Conservation (phyloP, 106 monocot genomes). For the Cymbidium sinense region DNA sequence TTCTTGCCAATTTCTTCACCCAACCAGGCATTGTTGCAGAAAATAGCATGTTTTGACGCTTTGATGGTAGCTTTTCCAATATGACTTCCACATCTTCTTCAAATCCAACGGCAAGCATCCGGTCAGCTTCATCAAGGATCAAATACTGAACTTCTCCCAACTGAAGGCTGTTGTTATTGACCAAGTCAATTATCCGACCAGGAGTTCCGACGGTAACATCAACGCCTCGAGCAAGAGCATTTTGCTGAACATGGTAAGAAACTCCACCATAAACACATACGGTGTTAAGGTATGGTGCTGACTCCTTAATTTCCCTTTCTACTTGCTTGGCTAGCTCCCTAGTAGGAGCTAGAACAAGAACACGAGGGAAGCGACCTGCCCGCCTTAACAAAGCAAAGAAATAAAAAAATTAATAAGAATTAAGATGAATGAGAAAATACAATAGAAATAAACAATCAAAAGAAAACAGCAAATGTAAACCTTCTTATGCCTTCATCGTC, state of each 20-base stretch:
- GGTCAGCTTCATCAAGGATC: constrained; percentile 98
- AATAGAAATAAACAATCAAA: not conserved
- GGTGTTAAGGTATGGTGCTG: constrained; percentile 79
- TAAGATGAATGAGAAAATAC: constrained; percentile 6
- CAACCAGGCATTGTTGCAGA: constrained; percentile 98
- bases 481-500: constrained; percentile 59
- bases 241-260: constrained; percentile 79
- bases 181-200: constrained; percentile 84
- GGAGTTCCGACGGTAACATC: constrained; percentile 98
- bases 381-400: constrained; percentile 30
- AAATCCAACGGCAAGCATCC: constrained; percentile 99
- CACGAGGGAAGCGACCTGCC: constrained; percentile 60
- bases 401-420: not conserved
- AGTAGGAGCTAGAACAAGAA: constrained; percentile 86
- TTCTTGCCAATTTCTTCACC: constrained; percentile 87
- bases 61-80: constrained; percentile 66
- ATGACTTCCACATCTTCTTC: constrained; percentile 98
- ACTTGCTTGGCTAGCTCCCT: constrained; percentile 96
- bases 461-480: constrained; percentile 15
- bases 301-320: constrained; percentile 96
- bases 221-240: constrained; percentile 83
- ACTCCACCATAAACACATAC: constrained; percentile 98
- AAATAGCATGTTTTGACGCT: constrained; percentile 94
- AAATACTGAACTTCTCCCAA: constrained; percentile 80
- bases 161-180: constrained; percentile 60